A percentile compares a stretch with the other conserved stretches of the same genome.
These are phyloP conservation scores for Kazachstania taianensis DNA, from an alignment of 805 yeast species.

Conservation along the genomic window DNA sequence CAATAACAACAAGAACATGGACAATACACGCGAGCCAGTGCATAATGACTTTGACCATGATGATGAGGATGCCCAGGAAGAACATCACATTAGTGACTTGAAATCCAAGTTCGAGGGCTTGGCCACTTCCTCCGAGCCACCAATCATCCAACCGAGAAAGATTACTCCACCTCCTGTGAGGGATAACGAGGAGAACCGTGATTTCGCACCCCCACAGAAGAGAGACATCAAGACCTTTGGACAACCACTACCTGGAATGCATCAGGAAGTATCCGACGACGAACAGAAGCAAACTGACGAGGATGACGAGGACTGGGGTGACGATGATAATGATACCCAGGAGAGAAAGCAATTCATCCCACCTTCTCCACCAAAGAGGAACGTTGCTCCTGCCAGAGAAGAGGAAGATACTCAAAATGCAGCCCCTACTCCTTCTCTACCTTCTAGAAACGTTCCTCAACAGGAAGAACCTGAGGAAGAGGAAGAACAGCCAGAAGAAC, in stretches of 20 bases:
- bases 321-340: too few relatives aligned
- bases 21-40: constrained; percentile 9
- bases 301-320: constrained; percentile 19
- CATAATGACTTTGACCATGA: constrained; percentile 14
- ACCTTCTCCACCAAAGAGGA: constrained; percentile 15
- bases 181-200: too few relatives aligned
- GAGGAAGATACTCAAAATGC: constrained; percentile 6
- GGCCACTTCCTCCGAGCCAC: constrained; percentile 17
- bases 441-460: constrained; percentile 1
- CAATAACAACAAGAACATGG: constrained; percentile 5
- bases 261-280: constrained; percentile 16
- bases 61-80: constrained; percentile 17
- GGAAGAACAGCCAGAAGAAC: constrained; percentile 10
- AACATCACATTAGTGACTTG: constrained; percentile 26
- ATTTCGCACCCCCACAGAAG: constrained; percentile 9
- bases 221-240: constrained; percentile 21
- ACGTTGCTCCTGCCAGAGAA: constrained; percentile 18
- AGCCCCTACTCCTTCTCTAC: constrained; percentile 2
- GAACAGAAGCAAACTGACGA: constrained; percentile 14
- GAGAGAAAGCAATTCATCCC: constrained; percentile 16
- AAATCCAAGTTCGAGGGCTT: constrained; percentile 32
- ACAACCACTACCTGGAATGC: constrained; percentile 29
- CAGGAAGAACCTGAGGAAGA: constrained; percentile 4
- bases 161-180: constrained; percentile 10
- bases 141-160: constrained; percentile 22